Conservation (phyloP, 805 yeast genomes). For the Saturnispora besseyi region DNA sequence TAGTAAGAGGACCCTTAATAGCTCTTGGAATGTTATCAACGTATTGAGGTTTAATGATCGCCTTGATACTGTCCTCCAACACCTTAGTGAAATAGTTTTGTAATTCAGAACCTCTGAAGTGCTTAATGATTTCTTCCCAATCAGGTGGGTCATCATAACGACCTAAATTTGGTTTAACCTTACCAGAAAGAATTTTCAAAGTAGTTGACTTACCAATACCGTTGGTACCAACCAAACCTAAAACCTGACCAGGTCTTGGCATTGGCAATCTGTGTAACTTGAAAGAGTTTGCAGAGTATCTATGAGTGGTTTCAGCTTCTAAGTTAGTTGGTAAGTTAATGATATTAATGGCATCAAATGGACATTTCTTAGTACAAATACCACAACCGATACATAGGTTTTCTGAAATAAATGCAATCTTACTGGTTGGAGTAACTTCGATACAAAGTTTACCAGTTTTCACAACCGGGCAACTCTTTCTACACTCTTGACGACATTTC, state of each 20-base stretch:
- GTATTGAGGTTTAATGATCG: slow-evolving; percentile 98
- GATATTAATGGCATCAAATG: slow-evolving; percentile 93
- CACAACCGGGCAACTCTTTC: slow-evolving; percentile 95
- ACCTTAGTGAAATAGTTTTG: slow-evolving; percentile 94
- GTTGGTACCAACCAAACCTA: slow-evolving; percentile 96
- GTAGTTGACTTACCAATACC: slow-evolving; percentile 99
- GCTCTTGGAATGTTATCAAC: slow-evolving; percentile 98
- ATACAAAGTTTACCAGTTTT: slow-evolving; percentile 97
- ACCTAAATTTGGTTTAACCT: slow-evolving; percentile 95
- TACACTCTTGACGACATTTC: slow-evolving; percentile 97
- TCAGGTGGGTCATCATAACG: slow-evolving; percentile 92
- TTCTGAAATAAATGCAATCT: slow-evolving; percentile 92
- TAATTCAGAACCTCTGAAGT: slow-evolving; percentile 95
- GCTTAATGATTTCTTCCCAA: slow-evolving; percentile 86
- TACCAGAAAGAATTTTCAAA: slow-evolving; percentile 91
- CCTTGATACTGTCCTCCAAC: slow-evolving; percentile 87
- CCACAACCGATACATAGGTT: slow-evolving; percentile 97
- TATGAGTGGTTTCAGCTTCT: slow-evolving; percentile 86
- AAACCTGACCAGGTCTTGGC: slow-evolving; percentile 98
- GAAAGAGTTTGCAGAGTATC: slow-evolving; percentile 97
- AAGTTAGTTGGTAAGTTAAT: slow-evolving; percentile 94
- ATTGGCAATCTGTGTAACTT: slow-evolving; percentile 95
- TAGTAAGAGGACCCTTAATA: slow-evolving; percentile 77
- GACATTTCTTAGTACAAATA: slow-evolving; percentile 98
- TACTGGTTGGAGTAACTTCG: slow-evolving; percentile 84